phyloP scores from a whole-genome alignment of 164 flowering plant species.

The Pachysandra terminalis region DNA sequence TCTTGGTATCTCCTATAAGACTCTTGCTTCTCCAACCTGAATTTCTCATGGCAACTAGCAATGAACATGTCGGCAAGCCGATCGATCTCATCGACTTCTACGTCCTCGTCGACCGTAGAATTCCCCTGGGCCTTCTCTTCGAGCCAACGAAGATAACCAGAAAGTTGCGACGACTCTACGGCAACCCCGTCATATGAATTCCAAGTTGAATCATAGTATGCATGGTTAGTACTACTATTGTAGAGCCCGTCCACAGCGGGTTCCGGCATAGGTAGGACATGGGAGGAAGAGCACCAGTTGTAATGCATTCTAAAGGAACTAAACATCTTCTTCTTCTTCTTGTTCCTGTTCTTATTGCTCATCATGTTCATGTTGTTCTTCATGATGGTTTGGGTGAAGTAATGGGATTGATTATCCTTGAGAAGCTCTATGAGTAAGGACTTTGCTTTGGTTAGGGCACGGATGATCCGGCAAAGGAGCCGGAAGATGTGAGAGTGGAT shows the following conservation, averaged over 20 bases:
- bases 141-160: constrained; percentile 72
- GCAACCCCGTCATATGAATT: constrained; percentile 31
- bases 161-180: constrained; percentile 34
- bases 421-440: constrained; percentile 41
- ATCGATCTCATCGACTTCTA: constrained; percentile 62
- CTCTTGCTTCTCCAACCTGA: constrained; percentile 91
- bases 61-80: constrained; percentile 82
- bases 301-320: constrained; percentile 71
- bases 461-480: constrained; percentile 42
- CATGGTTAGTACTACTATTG: constrained; percentile 17
- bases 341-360: too few species aligned
- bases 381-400: constrained; percentile 19
- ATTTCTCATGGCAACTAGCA: constrained; percentile 85
- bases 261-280: constrained; percentile 52
- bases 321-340: constrained; percentile 34
- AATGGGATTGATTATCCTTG: constrained; percentile 30
- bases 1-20: constrained; percentile 89
- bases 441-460: constrained; percentile 53
- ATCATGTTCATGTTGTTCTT: constrained; percentile 19
- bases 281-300: constrained; percentile 83
- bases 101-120: constrained; percentile 11
- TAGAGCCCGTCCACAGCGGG: constrained; percentile 21
- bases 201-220: constrained; percentile 66
- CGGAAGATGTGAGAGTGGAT: constrained; percentile 57
- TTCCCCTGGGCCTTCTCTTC: constrained; percentile 43